Evolutionary conservation across 2,329 filamentous ascomycete species (phyloP), one percentile per base, ranked within the genome.

Genomic region (Paracoccidioides lutzii): DNA sequence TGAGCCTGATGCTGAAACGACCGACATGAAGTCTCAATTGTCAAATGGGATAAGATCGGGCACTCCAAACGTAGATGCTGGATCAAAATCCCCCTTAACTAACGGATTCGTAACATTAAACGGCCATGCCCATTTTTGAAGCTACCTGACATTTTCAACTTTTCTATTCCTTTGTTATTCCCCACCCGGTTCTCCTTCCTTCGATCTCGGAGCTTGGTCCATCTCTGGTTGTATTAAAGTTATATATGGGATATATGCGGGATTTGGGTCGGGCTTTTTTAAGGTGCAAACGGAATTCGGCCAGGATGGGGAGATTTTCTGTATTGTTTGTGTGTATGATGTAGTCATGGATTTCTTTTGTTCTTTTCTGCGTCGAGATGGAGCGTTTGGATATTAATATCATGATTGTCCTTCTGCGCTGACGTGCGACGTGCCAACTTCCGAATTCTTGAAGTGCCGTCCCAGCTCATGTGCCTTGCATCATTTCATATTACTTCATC

Each of bases 11-110:
- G 41, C 59, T 37, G 52, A 60, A 44, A 40, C 57, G 30, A 58
- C 61, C 14, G 58, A 59, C 44, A 57, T 59, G 54, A 65, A 67
- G 52, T 55, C 64, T 33, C 72, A 71, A 58, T 67, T 68, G 43
- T 63, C 69, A 53, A 60, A 59, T 46, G 53, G 53, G 7, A 35
- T 48, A 28, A 46, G 14, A 35, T 58, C 64, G 35, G 63, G 59
- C 42, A 30, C 62, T 42, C 55, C 59, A 43, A 61, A 59, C 54
- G 45, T 58, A 15, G 64, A 64, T 35, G 55, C 60, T 28, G 52
- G 60, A 55, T 57, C 57, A 32, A 45, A 58, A 57, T 53, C 63
- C 42, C 54, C 62, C 48, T 64, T 65, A 55, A 61, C 62, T n/a
- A 67, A 68, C 44, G 65, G 66, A 37, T 54, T 57, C 15, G 10